A percentile compares a stretch with the other conserved stretches of the same genome.
These are phyloP conservation scores for Eucalyptus pumila DNA, from an alignment of 345 rosid genomes.

Conservation along the genomic window DNA sequence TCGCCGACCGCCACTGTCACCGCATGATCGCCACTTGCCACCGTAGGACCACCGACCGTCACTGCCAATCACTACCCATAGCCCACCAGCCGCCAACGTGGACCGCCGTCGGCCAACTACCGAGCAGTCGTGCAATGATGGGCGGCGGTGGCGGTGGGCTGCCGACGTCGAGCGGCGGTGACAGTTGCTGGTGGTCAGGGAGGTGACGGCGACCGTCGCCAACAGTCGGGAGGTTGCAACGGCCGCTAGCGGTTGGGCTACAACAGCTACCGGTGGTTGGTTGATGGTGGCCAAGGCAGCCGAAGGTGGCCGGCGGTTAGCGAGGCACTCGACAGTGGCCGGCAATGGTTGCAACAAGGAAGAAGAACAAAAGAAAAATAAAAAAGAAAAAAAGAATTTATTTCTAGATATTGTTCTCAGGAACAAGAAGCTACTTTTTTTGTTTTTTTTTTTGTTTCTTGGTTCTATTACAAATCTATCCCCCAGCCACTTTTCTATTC, in stretches of 20 bases:
- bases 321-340: fast-evolving
- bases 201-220: fast-evolving
- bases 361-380: too few species aligned
- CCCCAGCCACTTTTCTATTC: too few species aligned
- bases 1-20: fast-evolving
- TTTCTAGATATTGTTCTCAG: too few species aligned
- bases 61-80: fast-evolving
- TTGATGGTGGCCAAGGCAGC: fast-evolving
- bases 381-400: too few species aligned
- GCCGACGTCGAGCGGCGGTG: fast-evolving
- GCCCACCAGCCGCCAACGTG: fast-evolving
- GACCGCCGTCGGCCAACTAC: fast-evolving
- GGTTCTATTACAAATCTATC: too few species aligned
- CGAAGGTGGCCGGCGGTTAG: fast-evolving
- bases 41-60: too few species aligned
- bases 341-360: fast-evolving
- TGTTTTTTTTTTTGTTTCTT: too few species aligned
- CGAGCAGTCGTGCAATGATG: fast-evolving
- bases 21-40: fast-evolving
- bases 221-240: fast-evolving
- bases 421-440: too few species aligned
- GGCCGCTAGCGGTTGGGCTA: fast-evolving
- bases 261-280: fast-evolving
- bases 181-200: fast-evolving
- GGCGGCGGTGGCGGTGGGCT: fast-evolving